Conservation (phyloP, 2,329 filamentous ascomycete genomes). For the Cytospora leucostoma region DNA sequence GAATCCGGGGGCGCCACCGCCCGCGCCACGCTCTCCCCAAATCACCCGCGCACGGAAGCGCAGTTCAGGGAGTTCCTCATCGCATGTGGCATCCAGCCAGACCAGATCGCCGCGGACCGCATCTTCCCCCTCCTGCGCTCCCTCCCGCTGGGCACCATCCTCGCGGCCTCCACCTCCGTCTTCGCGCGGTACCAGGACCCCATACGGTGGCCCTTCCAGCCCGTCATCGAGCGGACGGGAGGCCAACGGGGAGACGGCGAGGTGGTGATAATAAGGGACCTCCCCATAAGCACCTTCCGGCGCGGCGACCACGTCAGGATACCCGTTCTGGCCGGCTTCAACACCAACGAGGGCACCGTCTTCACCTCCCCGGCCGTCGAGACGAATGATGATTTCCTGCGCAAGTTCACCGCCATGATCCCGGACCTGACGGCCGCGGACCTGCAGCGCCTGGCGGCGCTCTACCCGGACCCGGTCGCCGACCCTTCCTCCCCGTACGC, state of each 20-base stretch:
- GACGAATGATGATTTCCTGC: conserved; percentile 53
- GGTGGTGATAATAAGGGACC: conserved; percentile 59
- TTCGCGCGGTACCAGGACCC: conserved; percentile 46
- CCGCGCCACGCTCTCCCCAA: conserved; percentile 52
- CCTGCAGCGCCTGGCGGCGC: conserved; percentile 52
- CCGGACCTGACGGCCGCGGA: conserved; percentile 56
- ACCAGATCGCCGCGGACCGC: conserved; percentile 47
- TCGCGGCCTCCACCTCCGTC: conserved; percentile 45
- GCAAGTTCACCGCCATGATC: conserved; percentile 64
- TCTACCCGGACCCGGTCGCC: conserved; percentile 64
- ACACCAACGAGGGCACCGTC: conserved; percentile 66
- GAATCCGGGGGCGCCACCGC: conserved; percentile 60
- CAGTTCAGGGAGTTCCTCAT: conserved; percentile 58
- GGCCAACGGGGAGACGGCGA: conserved; percentile 33
- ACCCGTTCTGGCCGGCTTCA: conserved; percentile 69
- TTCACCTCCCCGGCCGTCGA: conserved; percentile 59
- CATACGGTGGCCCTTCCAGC: conserved; percentile 67
- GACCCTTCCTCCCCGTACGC: conserved; percentile 44
- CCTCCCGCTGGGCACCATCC: conserved; percentile 42
- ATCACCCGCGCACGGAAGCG: conserved; percentile 57
- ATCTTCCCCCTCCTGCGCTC: conserved; percentile 54
- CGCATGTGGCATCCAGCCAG: conserved; percentile 48
- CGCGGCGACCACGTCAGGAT: conserved; percentile 54
- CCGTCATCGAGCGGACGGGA: conserved; percentile 59
- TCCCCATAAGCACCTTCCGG: conserved; percentile 62